A percentile compares a stretch with the other conserved stretches of the same genome.
Evolutionary conservation across 129 eudicot species (phyloP).

Genomic region (Escallonia rubra): DNA sequence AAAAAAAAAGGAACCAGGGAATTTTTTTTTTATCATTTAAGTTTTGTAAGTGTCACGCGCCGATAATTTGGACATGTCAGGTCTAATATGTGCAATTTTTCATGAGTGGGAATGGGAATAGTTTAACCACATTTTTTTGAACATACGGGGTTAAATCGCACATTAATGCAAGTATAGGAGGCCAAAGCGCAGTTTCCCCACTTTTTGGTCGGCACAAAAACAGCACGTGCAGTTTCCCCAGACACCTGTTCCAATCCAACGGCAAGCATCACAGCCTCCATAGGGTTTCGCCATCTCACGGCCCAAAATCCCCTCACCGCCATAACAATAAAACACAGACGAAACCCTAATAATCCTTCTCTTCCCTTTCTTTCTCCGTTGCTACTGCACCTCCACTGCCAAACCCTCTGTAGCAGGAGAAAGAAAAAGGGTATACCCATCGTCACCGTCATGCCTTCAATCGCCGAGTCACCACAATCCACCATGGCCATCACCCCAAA

Average conservation of each 20-base stretch:
- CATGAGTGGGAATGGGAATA: no score
- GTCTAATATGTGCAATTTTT: no score
- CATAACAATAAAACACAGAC: constrained; percentile 17
- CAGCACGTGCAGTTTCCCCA: no score
- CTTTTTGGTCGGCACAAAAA: no score
- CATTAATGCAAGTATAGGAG: no score
- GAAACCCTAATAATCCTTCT: constrained; percentile 37
- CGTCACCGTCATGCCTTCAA: constrained; percentile 38
- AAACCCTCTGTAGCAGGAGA: constrained; percentile 29
- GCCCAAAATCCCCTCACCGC: constrained; percentile 13
- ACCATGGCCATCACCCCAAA: constrained; percentile 20
- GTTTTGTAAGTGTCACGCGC: no score
- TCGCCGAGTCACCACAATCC: constrained; percentile 40
- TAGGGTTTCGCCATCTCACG: constrained; percentile 36
- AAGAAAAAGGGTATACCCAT: background rate
- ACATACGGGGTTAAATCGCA: no score
- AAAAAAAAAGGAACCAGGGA: no score
- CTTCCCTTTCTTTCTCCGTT: constrained; percentile 31
- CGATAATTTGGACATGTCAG: no score
- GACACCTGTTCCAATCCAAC: constrained; percentile 17
- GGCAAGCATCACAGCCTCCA: constrained; percentile 2
- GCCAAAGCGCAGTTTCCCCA: no score
- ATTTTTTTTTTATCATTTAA: no score
- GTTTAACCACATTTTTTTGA: no score
- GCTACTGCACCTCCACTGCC: constrained; percentile 30